Conservation (phyloP, 306 rosid species). For the Quercus mongolica region DNA sequence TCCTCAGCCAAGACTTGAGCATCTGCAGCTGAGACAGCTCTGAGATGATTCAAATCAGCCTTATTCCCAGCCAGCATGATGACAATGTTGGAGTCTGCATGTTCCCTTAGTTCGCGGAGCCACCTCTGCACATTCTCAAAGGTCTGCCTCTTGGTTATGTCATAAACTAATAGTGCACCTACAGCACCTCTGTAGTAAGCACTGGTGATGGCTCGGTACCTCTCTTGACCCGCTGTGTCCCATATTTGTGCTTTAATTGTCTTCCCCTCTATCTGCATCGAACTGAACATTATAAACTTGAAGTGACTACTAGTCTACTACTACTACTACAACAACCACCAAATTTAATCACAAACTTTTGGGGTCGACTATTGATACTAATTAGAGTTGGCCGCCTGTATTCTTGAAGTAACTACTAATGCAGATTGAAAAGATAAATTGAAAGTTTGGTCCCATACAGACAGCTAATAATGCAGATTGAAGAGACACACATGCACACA, state of each 20-base stretch:
- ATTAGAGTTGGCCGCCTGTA: too few relatives aligned
- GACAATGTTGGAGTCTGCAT: slow-evolving; percentile 75
- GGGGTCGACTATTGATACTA: too few relatives aligned
- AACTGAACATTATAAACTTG: neutral
- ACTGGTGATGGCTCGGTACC: slow-evolving; percentile 79
- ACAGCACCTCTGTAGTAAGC: slow-evolving; percentile 90
- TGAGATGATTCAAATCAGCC: slow-evolving; percentile 64
- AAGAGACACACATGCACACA: too few relatives aligned
- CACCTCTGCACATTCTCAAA: slow-evolving; percentile 70
- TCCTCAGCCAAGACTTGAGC: slow-evolving; percentile 63
- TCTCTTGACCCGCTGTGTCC: slow-evolving; percentile 92
- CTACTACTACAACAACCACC: too few relatives aligned
- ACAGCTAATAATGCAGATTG: too few relatives aligned
- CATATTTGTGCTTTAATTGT: slow-evolving; percentile 89
- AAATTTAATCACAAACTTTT: too few relatives aligned
- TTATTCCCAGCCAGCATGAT: slow-evolving; percentile 75
- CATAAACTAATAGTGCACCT: slow-evolving; percentile 70
- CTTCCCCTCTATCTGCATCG: slow-evolving; percentile 71
- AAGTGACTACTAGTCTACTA: too few relatives aligned
- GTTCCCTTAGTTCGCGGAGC: slow-evolving; percentile 79
- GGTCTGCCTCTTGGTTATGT: slow-evolving; percentile 78
- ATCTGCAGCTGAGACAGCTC: slow-evolving; percentile 55
- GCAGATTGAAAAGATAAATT: too few relatives aligned
- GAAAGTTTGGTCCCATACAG: too few relatives aligned
- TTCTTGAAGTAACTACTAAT: too few relatives aligned